Conservation (phyloP, 306 rosid genomes). For the Cotoneaster glaucophyllus region DNA sequence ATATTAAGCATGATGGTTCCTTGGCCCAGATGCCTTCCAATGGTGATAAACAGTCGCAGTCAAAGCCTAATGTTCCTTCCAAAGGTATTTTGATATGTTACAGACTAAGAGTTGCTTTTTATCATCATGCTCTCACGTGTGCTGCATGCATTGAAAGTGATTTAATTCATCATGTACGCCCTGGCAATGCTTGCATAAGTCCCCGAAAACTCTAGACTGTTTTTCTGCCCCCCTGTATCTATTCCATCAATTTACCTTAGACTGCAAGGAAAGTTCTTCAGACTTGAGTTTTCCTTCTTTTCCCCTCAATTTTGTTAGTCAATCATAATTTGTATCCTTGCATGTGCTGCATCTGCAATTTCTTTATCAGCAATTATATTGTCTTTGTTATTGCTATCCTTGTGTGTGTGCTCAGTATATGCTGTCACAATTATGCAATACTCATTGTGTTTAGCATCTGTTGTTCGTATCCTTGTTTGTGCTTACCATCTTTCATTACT, state of each 20-base stretch:
- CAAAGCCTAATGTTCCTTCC: slow-evolving; percentile 3
- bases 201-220: not conserved
- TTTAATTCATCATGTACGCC: not conserved
- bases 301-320: not conserved
- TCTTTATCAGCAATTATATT: not conserved
- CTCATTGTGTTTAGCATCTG: not conserved
- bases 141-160: not conserved
- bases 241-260: not conserved
- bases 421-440: not conserved
- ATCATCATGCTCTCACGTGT: not conserved
- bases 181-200: not conserved
- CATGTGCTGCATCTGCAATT: not conserved
- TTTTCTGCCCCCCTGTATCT: not conserved
- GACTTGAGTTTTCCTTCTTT: not conserved
- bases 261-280: not conserved
- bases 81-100: slow-evolving; percentile 11
- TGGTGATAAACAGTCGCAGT: slow-evolving; percentile 16
- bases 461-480: not conserved
- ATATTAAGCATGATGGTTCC: slow-evolving; percentile 29
- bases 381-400: not conserved
- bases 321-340: not conserved
- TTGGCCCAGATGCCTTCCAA: slow-evolving; percentile 25
- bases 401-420: not conserved
- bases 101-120: not conserved
- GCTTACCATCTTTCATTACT: not conserved